Percentiles rank a stretch among this genome's conserved stretches.
phyloP scores from a whole-genome alignment of 192 early-diverging fungal genomes.

The Coemansia sp. region DNA sequence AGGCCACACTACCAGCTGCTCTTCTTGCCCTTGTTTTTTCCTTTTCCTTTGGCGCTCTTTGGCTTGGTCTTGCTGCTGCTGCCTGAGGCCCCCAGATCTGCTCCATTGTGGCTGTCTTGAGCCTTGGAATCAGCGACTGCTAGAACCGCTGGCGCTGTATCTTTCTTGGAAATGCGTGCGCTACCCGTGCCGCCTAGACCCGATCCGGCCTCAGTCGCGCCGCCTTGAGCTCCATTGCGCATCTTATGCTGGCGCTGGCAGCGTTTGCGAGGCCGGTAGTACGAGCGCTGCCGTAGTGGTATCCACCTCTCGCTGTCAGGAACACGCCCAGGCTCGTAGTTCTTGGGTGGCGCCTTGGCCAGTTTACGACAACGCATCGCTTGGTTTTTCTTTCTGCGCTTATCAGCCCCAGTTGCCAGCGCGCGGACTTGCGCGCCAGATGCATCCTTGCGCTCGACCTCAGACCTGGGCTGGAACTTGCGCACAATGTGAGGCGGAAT shows the following conservation, averaged over 20 bases:
- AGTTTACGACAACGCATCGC: constrained; percentile 37
- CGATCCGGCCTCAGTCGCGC: constrained; percentile 31
- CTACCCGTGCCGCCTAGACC: constrained; percentile 53
- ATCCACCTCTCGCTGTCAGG: constrained; percentile 52
- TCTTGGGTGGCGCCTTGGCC: constrained; percentile 35
- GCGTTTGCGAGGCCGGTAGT: constrained; percentile 47
- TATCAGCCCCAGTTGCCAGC: neutral
- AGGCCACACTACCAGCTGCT: constrained; percentile 13
- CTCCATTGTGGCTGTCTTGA: neutral
- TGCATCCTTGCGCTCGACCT: neutral
- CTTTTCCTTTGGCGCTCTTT: constrained; percentile 28
- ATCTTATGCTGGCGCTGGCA: constrained; percentile 18
- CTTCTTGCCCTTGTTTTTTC: constrained; percentile 32
- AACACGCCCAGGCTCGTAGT: constrained; percentile 26
- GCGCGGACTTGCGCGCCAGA: neutral
- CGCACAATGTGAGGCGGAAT: constrained; percentile 28
- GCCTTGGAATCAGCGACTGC: neutral
- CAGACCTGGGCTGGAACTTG: constrained; percentile 22
- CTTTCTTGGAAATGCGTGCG: constrained; percentile 42
- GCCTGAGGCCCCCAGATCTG: neutral
- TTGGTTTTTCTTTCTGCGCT: constrained; percentile 16
- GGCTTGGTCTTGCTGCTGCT: constrained; percentile 20
- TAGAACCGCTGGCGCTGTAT: neutral
- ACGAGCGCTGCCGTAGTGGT: constrained; percentile 50
- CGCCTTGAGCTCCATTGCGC: constrained; percentile 47